phyloP scores from a whole-genome alignment of 345 rosid genomes.

The Gossypioides kirkii region DNA sequence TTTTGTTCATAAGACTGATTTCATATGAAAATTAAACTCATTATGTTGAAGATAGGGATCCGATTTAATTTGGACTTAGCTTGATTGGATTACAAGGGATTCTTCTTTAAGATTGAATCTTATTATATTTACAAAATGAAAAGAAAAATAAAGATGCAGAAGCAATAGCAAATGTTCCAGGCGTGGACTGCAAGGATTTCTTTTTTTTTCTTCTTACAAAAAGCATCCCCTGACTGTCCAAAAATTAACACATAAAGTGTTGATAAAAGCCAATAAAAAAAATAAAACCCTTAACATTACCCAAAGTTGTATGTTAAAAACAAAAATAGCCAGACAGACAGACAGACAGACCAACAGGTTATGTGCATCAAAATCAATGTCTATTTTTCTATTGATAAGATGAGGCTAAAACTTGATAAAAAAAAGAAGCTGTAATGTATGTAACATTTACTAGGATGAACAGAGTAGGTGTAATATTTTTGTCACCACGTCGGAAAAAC shows the following conservation, averaged over 20 bases:
- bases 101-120: background rate
- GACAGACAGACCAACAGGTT: background rate
- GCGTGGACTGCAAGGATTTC: slow-evolving; percentile 5
- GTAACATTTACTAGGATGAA: no score
- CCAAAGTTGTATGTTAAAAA: background rate
- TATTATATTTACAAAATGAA: background rate
- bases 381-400: background rate
- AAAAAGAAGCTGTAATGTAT: no score
- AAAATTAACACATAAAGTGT: background rate
- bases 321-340: background rate
- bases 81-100: background rate
- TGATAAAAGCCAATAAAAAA: background rate
- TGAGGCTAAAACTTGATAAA: background rate
- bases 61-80: background rate
- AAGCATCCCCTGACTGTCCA: background rate
- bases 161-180: slow-evolving; percentile 1
- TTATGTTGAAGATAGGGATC: background rate
- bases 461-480: background rate
- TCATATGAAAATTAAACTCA: background rate
- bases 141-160: background rate
- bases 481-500: background rate
- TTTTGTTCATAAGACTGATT: no score
- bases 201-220: no score
- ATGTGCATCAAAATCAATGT: background rate
- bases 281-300: background rate